These are phyloP conservation scores for Leccinum uliginosum DNA, from an alignment of 768 basidiomycete species.

Conservation along the genomic window DNA sequence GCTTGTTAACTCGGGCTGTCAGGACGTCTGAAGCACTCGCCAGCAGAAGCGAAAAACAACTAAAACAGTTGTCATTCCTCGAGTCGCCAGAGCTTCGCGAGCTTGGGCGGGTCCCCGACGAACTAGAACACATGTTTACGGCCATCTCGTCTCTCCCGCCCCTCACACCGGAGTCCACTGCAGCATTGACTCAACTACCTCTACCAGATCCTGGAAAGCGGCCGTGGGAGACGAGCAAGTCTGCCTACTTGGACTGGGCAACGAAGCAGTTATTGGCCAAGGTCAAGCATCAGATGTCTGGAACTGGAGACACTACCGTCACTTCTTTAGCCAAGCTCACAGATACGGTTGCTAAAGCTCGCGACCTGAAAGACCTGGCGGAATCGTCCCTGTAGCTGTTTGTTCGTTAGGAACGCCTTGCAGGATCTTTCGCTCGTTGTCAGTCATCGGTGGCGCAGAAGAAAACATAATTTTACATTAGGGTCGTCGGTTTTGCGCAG, in stretches of 20 bases:
- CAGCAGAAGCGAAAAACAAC: constrained; percentile 41
- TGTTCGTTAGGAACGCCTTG: background rate
- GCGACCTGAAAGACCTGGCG: constrained; percentile 18
- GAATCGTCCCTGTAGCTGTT: constrained; percentile 6
- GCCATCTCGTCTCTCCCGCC: constrained; percentile 47
- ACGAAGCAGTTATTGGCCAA: constrained; percentile 47
- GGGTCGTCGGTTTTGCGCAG: background rate
- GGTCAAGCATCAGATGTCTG: constrained; percentile 19
- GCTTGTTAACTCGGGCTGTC: constrained; percentile 51
- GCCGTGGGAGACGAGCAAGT: constrained; percentile 71
- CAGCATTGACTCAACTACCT: constrained; percentile 30
- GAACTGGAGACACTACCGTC: constrained; percentile 19
- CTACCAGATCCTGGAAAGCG: constrained; percentile 60
- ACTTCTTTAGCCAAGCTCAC: constrained; percentile 17
- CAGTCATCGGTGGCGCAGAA: background rate
- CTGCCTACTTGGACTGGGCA: constrained; percentile 79
- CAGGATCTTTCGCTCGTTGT: constrained; percentile 2
- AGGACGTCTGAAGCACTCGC: constrained; percentile 44
- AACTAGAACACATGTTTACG: constrained; percentile 43
- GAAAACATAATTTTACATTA: background rate
- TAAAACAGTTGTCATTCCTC: constrained; percentile 43
- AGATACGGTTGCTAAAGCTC: constrained; percentile 16
- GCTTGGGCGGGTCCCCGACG: constrained; percentile 37
- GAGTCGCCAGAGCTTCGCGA: constrained; percentile 35
- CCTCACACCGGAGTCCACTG: constrained; percentile 36